These are phyloP conservation scores for Ustilago lituana DNA, from an alignment of 1,284 basidiomycete species.

Conservation along the genomic window DNA sequence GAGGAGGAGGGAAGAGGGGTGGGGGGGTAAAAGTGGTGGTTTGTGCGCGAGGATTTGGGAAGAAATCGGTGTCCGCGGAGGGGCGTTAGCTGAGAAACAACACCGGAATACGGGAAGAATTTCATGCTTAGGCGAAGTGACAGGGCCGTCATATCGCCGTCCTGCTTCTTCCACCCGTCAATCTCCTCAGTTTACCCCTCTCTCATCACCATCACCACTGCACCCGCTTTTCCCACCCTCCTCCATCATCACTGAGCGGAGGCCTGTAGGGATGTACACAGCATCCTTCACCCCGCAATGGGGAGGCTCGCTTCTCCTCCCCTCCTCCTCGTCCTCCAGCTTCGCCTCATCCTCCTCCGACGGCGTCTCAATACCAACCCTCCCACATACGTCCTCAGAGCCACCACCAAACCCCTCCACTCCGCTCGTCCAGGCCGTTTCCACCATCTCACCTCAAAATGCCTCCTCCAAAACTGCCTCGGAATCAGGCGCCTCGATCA, in stretches of 20 bases:
- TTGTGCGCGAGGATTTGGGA: background rate
- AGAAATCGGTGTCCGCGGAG: slow-evolving; percentile 1
- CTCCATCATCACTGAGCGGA: too few relatives aligned
- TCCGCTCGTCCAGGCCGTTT: slow-evolving; percentile 3
- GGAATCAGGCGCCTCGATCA: slow-evolving; percentile 41
- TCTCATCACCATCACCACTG: too few relatives aligned
- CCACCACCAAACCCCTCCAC: slow-evolving; percentile 32
- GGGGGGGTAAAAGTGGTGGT: slow-evolving; percentile 2
- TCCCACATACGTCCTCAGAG: slow-evolving; percentile 14
- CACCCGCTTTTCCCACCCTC: too few relatives aligned
- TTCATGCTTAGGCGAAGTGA: background rate
- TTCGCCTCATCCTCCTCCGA: background rate
- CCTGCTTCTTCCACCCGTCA: too few relatives aligned
- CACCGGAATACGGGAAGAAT: background rate
- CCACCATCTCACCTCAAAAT: background rate
- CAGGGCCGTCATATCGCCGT: too few relatives aligned
- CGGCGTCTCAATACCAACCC: slow-evolving; percentile 15
- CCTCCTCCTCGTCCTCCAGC: slow-evolving; percentile 2
- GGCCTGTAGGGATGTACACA: slow-evolving; percentile 30
- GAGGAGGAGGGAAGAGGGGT: background rate
- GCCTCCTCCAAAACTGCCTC: background rate
- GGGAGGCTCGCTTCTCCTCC: slow-evolving; percentile 18
- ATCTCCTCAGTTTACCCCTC: too few relatives aligned
- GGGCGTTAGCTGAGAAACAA: slow-evolving; percentile 6
- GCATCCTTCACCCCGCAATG: slow-evolving; percentile 22